Evolutionary conservation across 306 rosid genomes (phyloP).

Genomic region (Astragalus glycyphyllos): DNA sequence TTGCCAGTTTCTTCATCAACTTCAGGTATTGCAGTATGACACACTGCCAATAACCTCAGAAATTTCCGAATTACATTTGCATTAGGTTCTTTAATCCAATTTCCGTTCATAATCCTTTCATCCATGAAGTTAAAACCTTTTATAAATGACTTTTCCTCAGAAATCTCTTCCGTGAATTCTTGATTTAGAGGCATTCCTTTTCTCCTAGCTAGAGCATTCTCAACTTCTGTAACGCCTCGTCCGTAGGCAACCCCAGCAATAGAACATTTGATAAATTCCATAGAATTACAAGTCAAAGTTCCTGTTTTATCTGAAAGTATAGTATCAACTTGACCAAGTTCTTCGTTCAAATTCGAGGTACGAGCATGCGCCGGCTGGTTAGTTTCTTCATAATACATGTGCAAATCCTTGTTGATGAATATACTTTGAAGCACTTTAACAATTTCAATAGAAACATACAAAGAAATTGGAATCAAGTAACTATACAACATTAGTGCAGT

Average conservation of each 20-base stretch:
- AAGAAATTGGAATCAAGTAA: slow-evolving; percentile 88
- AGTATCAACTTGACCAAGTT: slow-evolving; percentile 94
- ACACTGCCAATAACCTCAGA: slow-evolving; percentile 68
- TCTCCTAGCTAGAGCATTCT: slow-evolving; percentile 73
- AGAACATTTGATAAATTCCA: slow-evolving; percentile 98
- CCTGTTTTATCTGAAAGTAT: slow-evolving; percentile 95
- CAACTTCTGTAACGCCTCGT: slow-evolving; percentile 86
- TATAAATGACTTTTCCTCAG: slow-evolving; percentile 48
- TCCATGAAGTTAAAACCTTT: slow-evolving; percentile 86
- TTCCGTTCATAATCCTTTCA: slow-evolving; percentile 76
- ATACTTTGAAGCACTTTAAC: slow-evolving; percentile 90
- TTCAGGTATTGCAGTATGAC: slow-evolving; percentile 96
- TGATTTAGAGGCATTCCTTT: slow-evolving; percentile 52
- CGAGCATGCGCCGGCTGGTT: slow-evolving; percentile 89
- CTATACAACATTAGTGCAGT: slow-evolving; percentile 84
- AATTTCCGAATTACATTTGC: slow-evolving; percentile 68
- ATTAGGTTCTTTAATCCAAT: slow-evolving; percentile 71
- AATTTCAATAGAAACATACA: slow-evolving; percentile 92
- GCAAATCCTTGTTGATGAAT: slow-evolving; percentile 78
- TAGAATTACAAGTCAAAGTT: slow-evolving; percentile 92
- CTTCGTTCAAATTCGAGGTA: slow-evolving; percentile 94
- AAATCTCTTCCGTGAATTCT: slow-evolving; percentile 43
- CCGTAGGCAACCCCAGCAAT: slow-evolving; percentile 85
- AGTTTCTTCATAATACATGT: slow-evolving; percentile 87
- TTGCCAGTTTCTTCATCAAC: slow-evolving; percentile 72